Base-by-base conservation (phyloP, 2,329 filamentous ascomycete species). In the Sphaerulina musiva region DNA sequence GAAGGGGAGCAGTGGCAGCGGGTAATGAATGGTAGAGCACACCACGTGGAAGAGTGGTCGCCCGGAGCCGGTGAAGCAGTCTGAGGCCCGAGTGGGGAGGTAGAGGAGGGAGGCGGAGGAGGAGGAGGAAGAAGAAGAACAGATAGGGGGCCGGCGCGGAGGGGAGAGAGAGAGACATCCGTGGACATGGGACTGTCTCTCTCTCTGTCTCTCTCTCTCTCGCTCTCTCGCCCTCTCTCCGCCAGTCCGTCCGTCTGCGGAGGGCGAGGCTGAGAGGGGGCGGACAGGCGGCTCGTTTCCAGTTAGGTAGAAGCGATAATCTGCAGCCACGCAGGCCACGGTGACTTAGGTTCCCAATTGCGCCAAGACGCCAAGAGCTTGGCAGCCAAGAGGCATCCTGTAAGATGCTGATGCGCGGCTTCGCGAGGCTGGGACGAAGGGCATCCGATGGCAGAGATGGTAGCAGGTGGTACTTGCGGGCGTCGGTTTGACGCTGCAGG, bases 321-420 rank as follows among this genome's bases (percentile, higher is more conserved):
- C 40, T 50, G 39, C 48, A 50, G 26, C 26, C 26, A 6, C 26
- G 26, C 3, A 6, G 3, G 48, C 40, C 48, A 36, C 26, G n/a
- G 1, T 17, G 47, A 43, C 47, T 40, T 20, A 49, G n/a, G 32
- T 23, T 36, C 6, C 1, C 36, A 12, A 31, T 14, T 14, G 23
- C 31, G 23, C 31, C 45, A 29, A 29, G 43, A n/a, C 29, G 17
- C 43, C 43, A 29, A 46, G 43, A 14, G 23, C 46, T 48, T 48
- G 46, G 46, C 46, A 26, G 47, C 47, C 47, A 49, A 49, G 47
- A 42, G 36, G n/a, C n/a, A n/a, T n/a, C n/a, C n/a, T n/a, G n/a
- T n/a, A n/a, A n/a, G n/a, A n/a, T n/a, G 23, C 9, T 38, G 38
- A 23, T 17, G 42, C 14, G 34, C 29, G 48, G 29, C 29, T 29